These are phyloP conservation scores for Flaveria floridana DNA, from an alignment of 140 eudicot genomes.

Conservation along the genomic window DNA sequence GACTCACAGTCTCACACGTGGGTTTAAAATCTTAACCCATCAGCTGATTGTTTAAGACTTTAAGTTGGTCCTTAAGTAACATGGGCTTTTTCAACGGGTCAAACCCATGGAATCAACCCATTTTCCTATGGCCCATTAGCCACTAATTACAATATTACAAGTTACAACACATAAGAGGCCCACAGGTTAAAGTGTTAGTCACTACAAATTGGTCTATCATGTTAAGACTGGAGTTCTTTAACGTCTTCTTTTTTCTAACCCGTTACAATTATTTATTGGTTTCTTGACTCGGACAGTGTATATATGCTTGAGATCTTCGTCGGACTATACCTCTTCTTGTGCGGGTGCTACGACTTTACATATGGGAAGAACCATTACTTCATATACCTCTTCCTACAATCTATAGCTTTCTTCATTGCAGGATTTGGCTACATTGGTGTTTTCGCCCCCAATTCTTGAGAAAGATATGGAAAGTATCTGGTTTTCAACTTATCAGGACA, in stretches of 20 bases:
- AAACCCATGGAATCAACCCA: too few relatives aligned
- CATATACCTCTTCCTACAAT: slow-evolving; percentile 70
- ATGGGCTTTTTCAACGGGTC: too few relatives aligned
- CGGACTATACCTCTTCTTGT: slow-evolving; percentile 60
- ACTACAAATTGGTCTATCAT: not conserved
- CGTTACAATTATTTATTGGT: not conserved
- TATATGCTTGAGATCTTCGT: slow-evolving; percentile 56
- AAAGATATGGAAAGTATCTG: not conserved
- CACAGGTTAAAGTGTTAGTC: not conserved
- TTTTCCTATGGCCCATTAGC: too few relatives aligned
- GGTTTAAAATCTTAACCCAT: too few relatives aligned
- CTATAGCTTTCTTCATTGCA: slow-evolving; percentile 66
- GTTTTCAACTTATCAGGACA: not conserved
- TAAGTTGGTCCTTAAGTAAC: too few relatives aligned
- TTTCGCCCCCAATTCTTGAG: slow-evolving; percentile 46
- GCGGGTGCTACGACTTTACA: slow-evolving; percentile 72
- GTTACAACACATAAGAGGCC: too few relatives aligned
- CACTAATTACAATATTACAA: too few relatives aligned
- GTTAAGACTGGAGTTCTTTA: not conserved
- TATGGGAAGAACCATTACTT: slow-evolving; percentile 61
- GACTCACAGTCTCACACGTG: too few relatives aligned
- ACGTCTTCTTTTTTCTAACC: slow-evolving; percentile 6
- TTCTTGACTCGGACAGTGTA: slow-evolving; percentile 41
- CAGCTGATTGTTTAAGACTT: too few relatives aligned
- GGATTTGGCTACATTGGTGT: slow-evolving; percentile 86